Evolutionary conservation across 371 early-diverging fungal genomes (phyloP).

Genomic region (Mycotypha africana): DNA sequence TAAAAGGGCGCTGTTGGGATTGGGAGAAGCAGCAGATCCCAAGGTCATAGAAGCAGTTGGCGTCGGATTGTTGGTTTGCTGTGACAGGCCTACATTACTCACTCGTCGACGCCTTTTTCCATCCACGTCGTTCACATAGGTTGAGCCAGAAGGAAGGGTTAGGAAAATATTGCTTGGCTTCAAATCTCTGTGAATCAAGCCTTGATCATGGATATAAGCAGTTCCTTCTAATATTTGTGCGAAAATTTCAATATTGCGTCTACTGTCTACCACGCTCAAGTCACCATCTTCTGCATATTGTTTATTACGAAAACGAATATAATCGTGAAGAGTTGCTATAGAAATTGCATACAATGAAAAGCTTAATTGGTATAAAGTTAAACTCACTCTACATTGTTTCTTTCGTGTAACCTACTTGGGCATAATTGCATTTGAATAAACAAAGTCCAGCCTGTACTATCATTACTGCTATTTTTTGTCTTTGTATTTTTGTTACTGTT

Average conservation of each 20-base stretch:
- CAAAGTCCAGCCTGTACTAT: conserved; percentile 46
- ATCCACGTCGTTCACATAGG: background rate
- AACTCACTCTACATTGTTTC: too few relatives aligned
- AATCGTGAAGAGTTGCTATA: conserved; percentile 41
- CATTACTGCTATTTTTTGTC: too few relatives aligned
- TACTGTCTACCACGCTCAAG: conserved; percentile 32
- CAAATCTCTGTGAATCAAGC: conserved; percentile 73
- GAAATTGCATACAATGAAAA: too few relatives aligned
- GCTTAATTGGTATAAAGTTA: too few relatives aligned
- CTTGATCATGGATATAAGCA: conserved; percentile 70
- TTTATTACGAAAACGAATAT: conserved; percentile 32
- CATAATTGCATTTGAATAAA: conserved; percentile 89
- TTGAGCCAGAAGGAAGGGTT: conserved; percentile 9
- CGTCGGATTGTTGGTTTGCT: background rate
- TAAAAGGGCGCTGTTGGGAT: background rate
- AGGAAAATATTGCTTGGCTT: background rate
- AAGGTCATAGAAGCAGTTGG: too few relatives aligned
- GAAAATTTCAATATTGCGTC: conserved; percentile 42
- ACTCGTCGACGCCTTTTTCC: background rate
- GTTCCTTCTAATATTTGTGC: conserved; percentile 60
- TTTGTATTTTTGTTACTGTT: too few relatives aligned
- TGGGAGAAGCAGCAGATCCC: too few relatives aligned
- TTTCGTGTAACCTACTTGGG: conserved; percentile 43
- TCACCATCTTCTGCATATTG: conserved; percentile 7
- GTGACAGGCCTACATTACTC: background rate